Evolutionary conservation across 768 basidiomycete genomes (phyloP).

Genomic region (Boletus sp.): DNA sequence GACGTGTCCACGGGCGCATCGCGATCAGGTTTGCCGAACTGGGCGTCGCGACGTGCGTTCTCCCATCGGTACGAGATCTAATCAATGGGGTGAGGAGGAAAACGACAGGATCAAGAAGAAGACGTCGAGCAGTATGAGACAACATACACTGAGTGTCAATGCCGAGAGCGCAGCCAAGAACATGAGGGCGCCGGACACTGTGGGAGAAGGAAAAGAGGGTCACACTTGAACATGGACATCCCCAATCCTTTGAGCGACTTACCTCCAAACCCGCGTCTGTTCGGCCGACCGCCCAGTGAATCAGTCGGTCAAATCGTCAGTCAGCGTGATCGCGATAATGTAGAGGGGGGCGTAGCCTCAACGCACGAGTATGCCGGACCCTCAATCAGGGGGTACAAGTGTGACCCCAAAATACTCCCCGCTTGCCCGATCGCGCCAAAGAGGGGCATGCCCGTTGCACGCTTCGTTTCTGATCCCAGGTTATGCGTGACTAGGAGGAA

Average conservation of each 20-base stretch:
- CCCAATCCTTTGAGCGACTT: background rate
- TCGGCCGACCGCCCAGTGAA: background rate
- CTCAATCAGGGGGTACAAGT: conserved; percentile 40
- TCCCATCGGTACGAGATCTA: conserved; percentile 64
- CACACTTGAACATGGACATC: background rate
- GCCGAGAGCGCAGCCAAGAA: conserved; percentile 20
- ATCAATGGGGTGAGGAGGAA: background rate
- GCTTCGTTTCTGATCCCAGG: conserved; percentile 44
- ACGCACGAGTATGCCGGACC: conserved; percentile 39
- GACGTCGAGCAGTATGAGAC: background rate
- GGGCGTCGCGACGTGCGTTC: conserved; percentile 51
- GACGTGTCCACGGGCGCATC: conserved; percentile 56
- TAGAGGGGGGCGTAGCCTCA: background rate
- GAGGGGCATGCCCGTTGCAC: conserved; percentile 40
- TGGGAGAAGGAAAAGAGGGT: background rate
- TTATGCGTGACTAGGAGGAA: conserved; percentile 37
- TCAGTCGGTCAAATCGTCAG: background rate
- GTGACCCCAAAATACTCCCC: conserved; percentile 41
- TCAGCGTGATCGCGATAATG: background rate
- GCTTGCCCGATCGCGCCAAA: conserved; percentile 42
- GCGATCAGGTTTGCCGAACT: conserved; percentile 48
- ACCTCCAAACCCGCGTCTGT: conserved; percentile 22
- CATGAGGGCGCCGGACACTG: conserved; percentile 18
- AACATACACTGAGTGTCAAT: conserved; percentile 20
- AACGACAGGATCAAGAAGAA: background rate